Base-by-base conservation (phyloP, 345 rosid species). In the Acer yangbiense region DNA sequence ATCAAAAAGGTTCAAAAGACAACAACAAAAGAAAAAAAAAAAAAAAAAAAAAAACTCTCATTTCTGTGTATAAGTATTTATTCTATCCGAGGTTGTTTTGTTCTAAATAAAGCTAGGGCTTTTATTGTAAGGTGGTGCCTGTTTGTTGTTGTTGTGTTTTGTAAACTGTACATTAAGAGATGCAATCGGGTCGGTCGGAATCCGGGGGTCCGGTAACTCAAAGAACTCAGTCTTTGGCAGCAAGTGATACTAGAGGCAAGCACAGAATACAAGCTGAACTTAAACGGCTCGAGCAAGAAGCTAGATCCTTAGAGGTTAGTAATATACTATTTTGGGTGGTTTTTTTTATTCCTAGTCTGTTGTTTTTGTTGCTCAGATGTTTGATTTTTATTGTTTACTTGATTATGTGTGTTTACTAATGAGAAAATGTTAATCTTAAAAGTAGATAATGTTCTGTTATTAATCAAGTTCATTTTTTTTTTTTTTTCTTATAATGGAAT, bases 201-300 rank as follows among this genome's bases (percentile, higher is more conserved):
- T 82, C 89, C 7, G 76, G 85, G 77, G 85, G 81, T 82, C 83
- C 83, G 86, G 81, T 84, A 11, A 77, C 89, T 27, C 87, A 77
- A 27, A 86, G 85, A 75, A 80, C 72, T 75, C 69, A 52, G 65
- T 83, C 86, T 27, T 54, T 83, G 21, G 74, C 68, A 16, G 72
- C 82, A 44, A 18, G 81, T 74, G 94, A 89, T 61, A 88, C 85
- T 21, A 82, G 95, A 88, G 94, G 98, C 55, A 94, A 89, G 81
- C 97, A 93, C 35, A 86, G 93, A 87, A 76, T 93, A 81, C 91
- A 85, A 65, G 98, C 95, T 52, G 90, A 93, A 80, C 82, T 93
- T 68, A 90, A 89, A 80, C 89, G 94, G 60, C 91, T 93, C 25
- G 91, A 93, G 79, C 98, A 92, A 85, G 98, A 93, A 87, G 74